These are phyloP conservation scores for Crepidotus variabilis DNA, from an alignment of 768 basidiomycete genomes.

Conservation along the genomic window DNA sequence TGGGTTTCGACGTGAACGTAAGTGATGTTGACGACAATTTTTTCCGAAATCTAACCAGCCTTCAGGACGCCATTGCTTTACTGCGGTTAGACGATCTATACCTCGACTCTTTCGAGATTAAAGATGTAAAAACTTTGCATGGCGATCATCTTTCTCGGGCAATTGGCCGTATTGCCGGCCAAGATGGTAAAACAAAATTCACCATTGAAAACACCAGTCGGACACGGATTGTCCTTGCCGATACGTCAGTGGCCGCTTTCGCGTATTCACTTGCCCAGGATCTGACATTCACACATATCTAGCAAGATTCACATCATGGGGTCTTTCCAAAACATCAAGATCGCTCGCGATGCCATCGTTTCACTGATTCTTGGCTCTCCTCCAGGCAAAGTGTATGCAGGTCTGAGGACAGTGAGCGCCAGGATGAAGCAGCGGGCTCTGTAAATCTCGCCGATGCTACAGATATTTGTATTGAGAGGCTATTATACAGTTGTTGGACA, in stretches of 20 bases:
- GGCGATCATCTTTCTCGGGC: conserved; percentile 98
- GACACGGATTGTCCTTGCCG: conserved; percentile 97
- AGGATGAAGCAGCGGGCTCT: conserved; percentile 91
- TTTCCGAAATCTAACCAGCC: background rate
- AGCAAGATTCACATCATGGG: conserved; percentile 99
- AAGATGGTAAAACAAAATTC: conserved; percentile 98
- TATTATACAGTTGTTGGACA: background rate
- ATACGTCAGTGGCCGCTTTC: conserved; percentile 65
- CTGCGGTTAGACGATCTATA: conserved; percentile 95
- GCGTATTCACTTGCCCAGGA: background rate
- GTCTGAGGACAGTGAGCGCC: conserved; percentile 85
- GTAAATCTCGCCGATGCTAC: conserved; percentile 27
- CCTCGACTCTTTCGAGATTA: conserved; percentile 98
- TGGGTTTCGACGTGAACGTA: conserved; percentile 95
- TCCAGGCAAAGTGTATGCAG: conserved; percentile 91
- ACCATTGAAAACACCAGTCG: conserved; percentile 96
- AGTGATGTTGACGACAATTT: conserved; percentile 2
- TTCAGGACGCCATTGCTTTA: conserved; percentile 90
- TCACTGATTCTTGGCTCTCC: conserved; percentile 94
- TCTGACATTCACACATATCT: conserved; percentile 7
- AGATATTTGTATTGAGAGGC: conserved; percentile 3
- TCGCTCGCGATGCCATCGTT: conserved; percentile 94
- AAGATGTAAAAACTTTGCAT: conserved; percentile 96
- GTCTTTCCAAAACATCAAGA: conserved; percentile 97
- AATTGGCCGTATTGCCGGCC: conserved; percentile 97